A percentile compares a stretch with the other conserved stretches of the same genome.
Evolutionary conservation across 192 early-diverging fungal species (phyloP).

Genomic region (Coemansia nantahalensis): DNA sequence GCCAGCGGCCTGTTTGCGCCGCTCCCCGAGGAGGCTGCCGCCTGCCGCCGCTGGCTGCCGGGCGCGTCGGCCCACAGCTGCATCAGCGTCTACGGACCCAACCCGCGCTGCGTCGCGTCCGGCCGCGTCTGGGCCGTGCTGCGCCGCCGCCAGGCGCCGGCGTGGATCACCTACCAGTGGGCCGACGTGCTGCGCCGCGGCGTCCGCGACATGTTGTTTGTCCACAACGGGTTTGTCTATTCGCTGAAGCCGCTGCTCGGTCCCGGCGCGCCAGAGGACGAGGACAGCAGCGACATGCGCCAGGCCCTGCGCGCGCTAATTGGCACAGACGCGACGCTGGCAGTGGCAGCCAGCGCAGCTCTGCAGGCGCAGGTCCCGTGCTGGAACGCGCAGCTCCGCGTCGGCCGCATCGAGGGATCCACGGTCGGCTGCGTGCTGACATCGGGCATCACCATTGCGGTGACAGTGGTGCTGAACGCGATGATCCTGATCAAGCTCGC

Average conservation of each 20-base stretch:
- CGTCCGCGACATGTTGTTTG: slow-evolving; percentile 50
- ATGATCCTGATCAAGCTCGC: slow-evolving; percentile 62
- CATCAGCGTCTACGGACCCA: slow-evolving; percentile 23
- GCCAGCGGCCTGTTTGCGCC: slow-evolving; percentile 49
- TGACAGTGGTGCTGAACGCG: slow-evolving; percentile 59
- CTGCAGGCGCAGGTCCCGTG: slow-evolving; percentile 58
- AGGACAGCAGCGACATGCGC: slow-evolving; percentile 47
- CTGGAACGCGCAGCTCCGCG: slow-evolving; percentile 61
- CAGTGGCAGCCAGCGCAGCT: slow-evolving; percentile 56
- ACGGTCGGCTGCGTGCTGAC: slow-evolving; percentile 72
- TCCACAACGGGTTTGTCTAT: slow-evolving; percentile 70
- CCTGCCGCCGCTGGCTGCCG: slow-evolving; percentile 20
- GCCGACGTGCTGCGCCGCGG: slow-evolving; percentile 48
- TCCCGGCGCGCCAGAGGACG: slow-evolving; percentile 38
- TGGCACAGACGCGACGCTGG: slow-evolving; percentile 60
- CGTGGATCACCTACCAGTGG: slow-evolving; percentile 67
- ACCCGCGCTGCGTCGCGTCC: slow-evolving; percentile 18
- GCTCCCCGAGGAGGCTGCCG: slow-evolving; percentile 25
- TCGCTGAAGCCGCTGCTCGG: slow-evolving; percentile 56
- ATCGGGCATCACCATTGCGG: slow-evolving; percentile 55
- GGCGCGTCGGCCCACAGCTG: slow-evolving; percentile 35
- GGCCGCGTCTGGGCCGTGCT: slow-evolving; percentile 19
- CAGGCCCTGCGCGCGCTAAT: slow-evolving; percentile 15
- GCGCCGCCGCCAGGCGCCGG: slow-evolving; percentile 20
- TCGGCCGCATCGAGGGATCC: slow-evolving; percentile 70